Evolutionary conservation across 2,329 filamentous ascomycete species (phyloP).

Genomic region (Torrubiella hemipterigena): DNA sequence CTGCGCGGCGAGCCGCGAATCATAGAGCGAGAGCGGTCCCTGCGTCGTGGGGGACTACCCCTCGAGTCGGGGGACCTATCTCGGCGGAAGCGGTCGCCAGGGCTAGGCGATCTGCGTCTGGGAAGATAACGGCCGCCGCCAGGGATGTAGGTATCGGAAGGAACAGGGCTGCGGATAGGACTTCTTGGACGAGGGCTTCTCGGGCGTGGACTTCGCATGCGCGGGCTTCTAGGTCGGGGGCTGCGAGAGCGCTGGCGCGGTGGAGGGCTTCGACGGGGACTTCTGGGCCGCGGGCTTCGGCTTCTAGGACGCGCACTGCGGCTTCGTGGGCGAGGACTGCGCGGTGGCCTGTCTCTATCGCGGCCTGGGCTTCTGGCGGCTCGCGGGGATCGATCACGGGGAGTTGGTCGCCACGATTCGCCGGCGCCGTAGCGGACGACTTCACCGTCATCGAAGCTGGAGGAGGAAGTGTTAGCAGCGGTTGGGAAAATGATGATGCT

Average conservation of each 20-base stretch:
- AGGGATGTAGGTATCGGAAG: slow-evolving; percentile 34
- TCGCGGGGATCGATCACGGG: slow-evolving; percentile 21
- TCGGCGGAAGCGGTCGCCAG: slow-evolving; percentile 27
- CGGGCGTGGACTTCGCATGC: slow-evolving; percentile 10
- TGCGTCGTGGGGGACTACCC: slow-evolving; percentile 19
- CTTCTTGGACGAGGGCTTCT: slow-evolving; percentile 1
- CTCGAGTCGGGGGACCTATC: slow-evolving; percentile 27
- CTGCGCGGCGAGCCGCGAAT: slow-evolving; percentile 24
- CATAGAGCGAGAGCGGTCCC: slow-evolving; percentile 23
- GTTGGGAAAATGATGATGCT: background rate
- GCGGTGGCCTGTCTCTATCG: slow-evolving; percentile 12
- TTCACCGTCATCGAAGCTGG: slow-evolving; percentile 49
- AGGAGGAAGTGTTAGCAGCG: background rate
- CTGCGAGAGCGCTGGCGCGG: too few relatives aligned
- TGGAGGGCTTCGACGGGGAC: background rate
- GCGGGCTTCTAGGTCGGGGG: slow-evolving; percentile 23
- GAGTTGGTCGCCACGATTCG: slow-evolving; percentile 49
- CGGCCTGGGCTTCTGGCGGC: slow-evolving; percentile 18
- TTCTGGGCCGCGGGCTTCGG: slow-evolving; percentile 1
- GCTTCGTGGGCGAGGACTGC: slow-evolving; percentile 26
- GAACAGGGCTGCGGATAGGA: slow-evolving; percentile 11
- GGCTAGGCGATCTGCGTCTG: slow-evolving; percentile 28
- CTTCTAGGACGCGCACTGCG: slow-evolving; percentile 10
- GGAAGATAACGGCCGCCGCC: slow-evolving; percentile 27
- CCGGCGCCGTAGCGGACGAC: slow-evolving; percentile 50